Conservation (phyloP, 805 yeast genomes). For the Zygosaccharomyces pseudorouxii region DNA sequence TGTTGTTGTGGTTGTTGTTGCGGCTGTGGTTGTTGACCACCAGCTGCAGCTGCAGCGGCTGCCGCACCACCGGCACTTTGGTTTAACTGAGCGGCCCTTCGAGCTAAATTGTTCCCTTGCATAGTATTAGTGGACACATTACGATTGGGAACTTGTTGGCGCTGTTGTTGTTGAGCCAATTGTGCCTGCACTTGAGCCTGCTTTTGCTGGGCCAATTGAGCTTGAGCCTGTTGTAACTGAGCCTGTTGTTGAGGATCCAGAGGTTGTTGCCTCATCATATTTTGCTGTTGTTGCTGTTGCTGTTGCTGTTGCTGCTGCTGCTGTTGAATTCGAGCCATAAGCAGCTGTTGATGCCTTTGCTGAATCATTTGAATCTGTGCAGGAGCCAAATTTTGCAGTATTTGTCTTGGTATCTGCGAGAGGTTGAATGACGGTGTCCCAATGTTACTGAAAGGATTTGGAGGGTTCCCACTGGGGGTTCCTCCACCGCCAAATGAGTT, state of each 20-base stretch:
- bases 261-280: conserved; percentile 7
- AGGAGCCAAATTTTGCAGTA: conserved; percentile 30
- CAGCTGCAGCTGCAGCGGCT: background rate
- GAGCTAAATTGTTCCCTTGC: conserved; percentile 1
- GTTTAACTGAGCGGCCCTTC: conserved; percentile 6
- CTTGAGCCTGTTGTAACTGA: conserved; percentile 9
- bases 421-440: conserved; percentile 35
- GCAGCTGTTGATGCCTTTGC: conserved; percentile 33
- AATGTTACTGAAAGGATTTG: conserved; percentile 29
- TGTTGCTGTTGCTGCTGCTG: conserved; percentile 21
- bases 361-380: conserved; percentile 34
- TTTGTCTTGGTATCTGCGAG: conserved; percentile 33
- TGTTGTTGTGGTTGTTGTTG: background rate
- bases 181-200: conserved; percentile 10
- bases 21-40: conserved; percentile 4
- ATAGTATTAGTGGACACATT: background rate
- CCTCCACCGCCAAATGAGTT: conserved; percentile 31
- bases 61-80: background rate
- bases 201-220: conserved; percentile 10
- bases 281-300: conserved; percentile 14
- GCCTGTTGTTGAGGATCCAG: conserved; percentile 5
- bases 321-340: conserved; percentile 30
- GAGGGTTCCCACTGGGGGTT: conserved; percentile 19
- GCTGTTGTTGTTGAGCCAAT: conserved; percentile 6
- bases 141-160: conserved; percentile 1